Evolutionary conservation across 1,284 basidiomycete species (phyloP).

Genomic region (Volvariella volvacea): DNA sequence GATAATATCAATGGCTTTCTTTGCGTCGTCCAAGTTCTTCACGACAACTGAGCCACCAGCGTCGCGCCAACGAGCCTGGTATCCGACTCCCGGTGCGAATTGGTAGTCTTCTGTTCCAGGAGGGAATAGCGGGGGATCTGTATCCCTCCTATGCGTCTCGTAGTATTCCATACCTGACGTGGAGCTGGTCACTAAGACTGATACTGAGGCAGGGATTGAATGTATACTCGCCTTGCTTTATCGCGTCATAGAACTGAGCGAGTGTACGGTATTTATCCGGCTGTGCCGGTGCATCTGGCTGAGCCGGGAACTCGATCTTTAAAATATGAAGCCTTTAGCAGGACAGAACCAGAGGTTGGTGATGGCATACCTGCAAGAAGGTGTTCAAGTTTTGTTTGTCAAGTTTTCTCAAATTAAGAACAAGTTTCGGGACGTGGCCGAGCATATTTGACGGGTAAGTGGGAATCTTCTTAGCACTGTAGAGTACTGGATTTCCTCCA

Average conservation of each 20-base stretch:
- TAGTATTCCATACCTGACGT: background rate
- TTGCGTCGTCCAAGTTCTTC: conserved; percentile 11
- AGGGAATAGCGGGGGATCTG: background rate
- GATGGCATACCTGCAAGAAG: conserved; percentile 2
- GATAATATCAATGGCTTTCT: conserved; percentile 13
- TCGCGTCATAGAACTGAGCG: background rate
- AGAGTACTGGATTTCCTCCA: conserved; percentile 15
- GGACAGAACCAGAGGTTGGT: no score
- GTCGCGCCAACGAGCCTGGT: conserved; percentile 1
- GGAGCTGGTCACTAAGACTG: background rate
- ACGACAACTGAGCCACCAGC: conserved; percentile 9
- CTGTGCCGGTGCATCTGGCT: background rate
- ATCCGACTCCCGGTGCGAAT: conserved; percentile 1
- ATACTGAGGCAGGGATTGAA: background rate
- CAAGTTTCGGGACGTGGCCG: conserved; percentile 8
- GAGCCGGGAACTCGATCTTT: conserved; percentile 1
- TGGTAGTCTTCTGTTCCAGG: background rate
- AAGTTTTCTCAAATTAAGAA: background rate
- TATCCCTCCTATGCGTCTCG: background rate
- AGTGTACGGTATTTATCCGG: background rate
- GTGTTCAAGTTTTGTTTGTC: conserved; percentile 7
- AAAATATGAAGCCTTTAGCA: no score
- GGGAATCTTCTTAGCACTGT: conserved; percentile 12
- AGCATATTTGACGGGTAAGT: conserved; percentile 11
- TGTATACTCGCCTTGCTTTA: background rate